These are phyloP conservation scores for Opeltia flavorubescens DNA, from an alignment of 495 filamentous ascomycete genomes.

Conservation along the genomic window DNA sequence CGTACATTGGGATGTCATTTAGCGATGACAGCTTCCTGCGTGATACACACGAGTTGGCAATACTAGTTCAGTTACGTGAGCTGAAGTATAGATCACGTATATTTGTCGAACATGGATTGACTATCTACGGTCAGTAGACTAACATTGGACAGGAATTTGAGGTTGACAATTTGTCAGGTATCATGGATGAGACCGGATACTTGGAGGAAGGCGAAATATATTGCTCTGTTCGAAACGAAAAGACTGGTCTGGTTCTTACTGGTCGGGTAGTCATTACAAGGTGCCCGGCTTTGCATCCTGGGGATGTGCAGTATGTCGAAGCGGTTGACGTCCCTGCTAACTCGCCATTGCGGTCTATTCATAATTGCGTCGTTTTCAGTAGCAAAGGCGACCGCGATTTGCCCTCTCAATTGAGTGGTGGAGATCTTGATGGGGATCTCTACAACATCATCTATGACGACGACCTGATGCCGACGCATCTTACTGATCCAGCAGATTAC, in stretches of 20 bases:
- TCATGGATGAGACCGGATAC: constrained; percentile 68
- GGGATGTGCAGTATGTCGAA: constrained; percentile 55
- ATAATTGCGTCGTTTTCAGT: constrained; percentile 69
- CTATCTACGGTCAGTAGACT: constrained; percentile 41
- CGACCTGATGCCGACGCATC: constrained; percentile 23
- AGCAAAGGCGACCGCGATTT: constrained; percentile 54
- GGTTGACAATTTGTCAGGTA: constrained; percentile 9
- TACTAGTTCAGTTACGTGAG: constrained; percentile 49
- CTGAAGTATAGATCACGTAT: constrained; percentile 69
- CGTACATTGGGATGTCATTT: constrained; percentile 43
- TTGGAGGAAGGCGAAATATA: constrained; percentile 56
- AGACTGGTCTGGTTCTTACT: constrained; percentile 9
- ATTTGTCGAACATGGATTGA: constrained; percentile 49
- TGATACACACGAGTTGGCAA: constrained; percentile 45
- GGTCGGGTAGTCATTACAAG: constrained; percentile 46
- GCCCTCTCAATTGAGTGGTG: constrained; percentile 61
- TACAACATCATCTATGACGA: constrained; percentile 63
- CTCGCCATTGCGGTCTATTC: constrained; percentile 44
- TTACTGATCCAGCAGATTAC: constrained; percentile 51
- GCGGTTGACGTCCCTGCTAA: constrained; percentile 37
- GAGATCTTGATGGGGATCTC: constrained; percentile 66
- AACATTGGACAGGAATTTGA: not conserved
- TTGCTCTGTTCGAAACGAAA: constrained; percentile 31
- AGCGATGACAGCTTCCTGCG: constrained; percentile 50
- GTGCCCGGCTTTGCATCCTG: constrained; percentile 63